These are phyloP conservation scores for Corylus heterophylla DNA, from an alignment of 306 rosid genomes.

Conservation along the genomic window DNA sequence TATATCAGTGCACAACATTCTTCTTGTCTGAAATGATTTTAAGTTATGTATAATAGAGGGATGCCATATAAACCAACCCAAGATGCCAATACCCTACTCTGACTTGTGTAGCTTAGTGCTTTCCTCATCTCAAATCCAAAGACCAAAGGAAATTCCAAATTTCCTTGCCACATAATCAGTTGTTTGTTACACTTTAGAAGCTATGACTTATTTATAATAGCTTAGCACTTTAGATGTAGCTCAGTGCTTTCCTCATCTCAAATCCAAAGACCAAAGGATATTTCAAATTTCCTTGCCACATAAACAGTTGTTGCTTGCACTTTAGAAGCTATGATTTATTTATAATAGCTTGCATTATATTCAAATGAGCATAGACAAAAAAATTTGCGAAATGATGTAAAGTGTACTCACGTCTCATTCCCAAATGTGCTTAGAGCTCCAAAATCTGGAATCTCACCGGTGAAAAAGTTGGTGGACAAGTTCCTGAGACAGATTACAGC, in stretches of 20 bases:
- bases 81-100: neutral
- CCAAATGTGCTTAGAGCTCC: conserved; percentile 89
- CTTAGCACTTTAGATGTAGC: neutral
- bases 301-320: neutral
- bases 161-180: neutral
- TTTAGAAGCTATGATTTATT: neutral
- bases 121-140: neutral
- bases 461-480: conserved; percentile 84
- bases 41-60: neutral
- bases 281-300: neutral
- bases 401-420: conserved; percentile 64
- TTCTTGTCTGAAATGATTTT: neutral
- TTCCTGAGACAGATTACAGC: conserved; percentile 59
- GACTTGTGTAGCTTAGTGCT: neutral
- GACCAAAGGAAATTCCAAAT: neutral
- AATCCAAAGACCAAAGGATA: neutral
- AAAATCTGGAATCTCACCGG: conserved; percentile 92
- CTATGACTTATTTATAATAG: neutral
- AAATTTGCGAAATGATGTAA: neutral
- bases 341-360: neutral
- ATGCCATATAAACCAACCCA: neutral
- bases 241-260: neutral
- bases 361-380: neutral
- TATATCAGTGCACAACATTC: neutral
- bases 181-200: neutral